phyloP scores from a whole-genome alignment of 768 basidiomycete species.

The Brasilioporus rufonigricans region DNA sequence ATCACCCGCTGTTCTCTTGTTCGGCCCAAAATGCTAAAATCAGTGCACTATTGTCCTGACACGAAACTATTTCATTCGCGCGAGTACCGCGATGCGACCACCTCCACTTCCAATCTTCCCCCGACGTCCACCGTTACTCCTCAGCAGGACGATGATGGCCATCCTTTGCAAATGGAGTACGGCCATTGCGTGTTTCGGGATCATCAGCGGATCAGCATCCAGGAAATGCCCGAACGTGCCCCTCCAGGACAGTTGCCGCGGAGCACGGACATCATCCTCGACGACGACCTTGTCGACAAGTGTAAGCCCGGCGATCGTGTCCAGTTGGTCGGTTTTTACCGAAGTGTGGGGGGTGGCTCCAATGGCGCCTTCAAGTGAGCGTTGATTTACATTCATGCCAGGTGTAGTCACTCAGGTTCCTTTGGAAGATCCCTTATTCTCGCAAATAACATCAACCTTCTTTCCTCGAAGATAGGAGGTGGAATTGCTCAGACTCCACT shows the following conservation, averaged over 20 bases:
- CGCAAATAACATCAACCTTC: constrained; percentile 91
- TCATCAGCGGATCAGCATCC: constrained; percentile 96
- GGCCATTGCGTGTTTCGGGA: constrained; percentile 91
- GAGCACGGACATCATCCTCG: constrained; percentile 93
- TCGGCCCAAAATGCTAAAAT: constrained; percentile 97
- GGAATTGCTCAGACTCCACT: constrained; percentile 91
- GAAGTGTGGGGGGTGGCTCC: constrained; percentile 89
- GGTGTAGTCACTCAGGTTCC: constrained; percentile 9
- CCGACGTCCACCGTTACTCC: constrained; percentile 87
- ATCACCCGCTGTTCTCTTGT: constrained; percentile 98
- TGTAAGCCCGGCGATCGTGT: constrained; percentile 98
- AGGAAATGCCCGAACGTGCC: constrained; percentile 99
- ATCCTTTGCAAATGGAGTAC: constrained; percentile 85
- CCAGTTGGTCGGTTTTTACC: constrained; percentile 93
- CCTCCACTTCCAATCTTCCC: constrained; percentile 79
- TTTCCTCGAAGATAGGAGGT: constrained; percentile 93
- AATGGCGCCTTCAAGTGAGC: constrained; percentile 91
- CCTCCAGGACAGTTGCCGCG: constrained; percentile 96
- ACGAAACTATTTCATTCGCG: constrained; percentile 82
- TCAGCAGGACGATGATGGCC: constrained; percentile 88
- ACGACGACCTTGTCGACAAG: constrained; percentile 94
- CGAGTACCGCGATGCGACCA: constrained; percentile 91
- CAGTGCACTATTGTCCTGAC: constrained; percentile 92
- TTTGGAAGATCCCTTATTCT: constrained; percentile 78
- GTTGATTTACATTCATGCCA: constrained; percentile 10